Base-by-base conservation (phyloP, 768 basidiomycete species). In the Astraeus odoratus region DNA sequence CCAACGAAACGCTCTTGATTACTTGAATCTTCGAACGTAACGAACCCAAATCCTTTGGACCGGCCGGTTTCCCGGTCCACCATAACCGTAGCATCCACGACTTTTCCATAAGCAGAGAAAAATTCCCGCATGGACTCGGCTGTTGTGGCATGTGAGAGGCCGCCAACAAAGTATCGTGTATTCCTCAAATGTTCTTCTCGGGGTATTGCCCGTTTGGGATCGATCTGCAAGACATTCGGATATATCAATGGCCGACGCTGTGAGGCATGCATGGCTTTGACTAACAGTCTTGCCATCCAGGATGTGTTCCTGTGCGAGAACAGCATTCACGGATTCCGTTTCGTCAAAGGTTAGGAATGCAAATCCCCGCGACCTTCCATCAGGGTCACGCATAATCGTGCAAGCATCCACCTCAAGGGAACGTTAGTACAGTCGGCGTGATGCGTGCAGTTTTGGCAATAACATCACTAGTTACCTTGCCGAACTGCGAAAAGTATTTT, bases 1-100 rank as follows among this genome's bases (percentile, higher is more conserved):
- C 76, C 79, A 33, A 90, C 76, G 8, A 84, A 75, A 48, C 78
- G 76, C 20, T 85, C 82, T 6, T 81, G 74, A 47, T 75, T 77
- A 5, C 66, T 64, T 30, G 74, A 75, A 50, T 84, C 80, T 51
- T 80, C 78, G 58, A 87, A 91, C 0, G 87, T 91, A 36, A 90
- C 81, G 50, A 91, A 91, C 1, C 86, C 88, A 52, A 91, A 91
- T 1, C 88, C 88, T 61, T 90, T 87, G 25, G 80, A 83, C 20
- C 84, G 70, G 4, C 74, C 76, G 9, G 81, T 77, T 44, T 88
- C 84, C 41, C 83, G 73, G 59, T 91, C 88, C 47, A 86, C 73
- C 88, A 91, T 91, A 42, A 91, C 84, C 3, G 86, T 89, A 3
- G 86, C 78, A 55, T 91, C 88, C 40, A 87, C 77, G 43, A 91